phyloP scores from a whole-genome alignment of 345 rosid species.

The Cardamine resedifolia region DNA sequence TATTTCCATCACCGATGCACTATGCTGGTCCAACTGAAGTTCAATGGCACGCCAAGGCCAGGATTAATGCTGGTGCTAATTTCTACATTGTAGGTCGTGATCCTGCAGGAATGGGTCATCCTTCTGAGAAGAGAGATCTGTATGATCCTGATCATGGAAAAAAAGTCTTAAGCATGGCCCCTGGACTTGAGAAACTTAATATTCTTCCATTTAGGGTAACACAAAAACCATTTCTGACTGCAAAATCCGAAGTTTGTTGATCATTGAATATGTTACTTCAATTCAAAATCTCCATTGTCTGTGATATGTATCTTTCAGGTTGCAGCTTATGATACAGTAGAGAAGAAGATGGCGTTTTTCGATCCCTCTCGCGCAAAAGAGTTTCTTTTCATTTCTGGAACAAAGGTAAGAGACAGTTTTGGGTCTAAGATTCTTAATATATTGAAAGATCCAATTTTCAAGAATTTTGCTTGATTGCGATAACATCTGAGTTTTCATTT shows the following conservation, averaged over 20 bases:
- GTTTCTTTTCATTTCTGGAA: constrained; percentile 96
- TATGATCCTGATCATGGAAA: constrained; percentile 98
- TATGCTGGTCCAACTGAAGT: constrained; percentile 99
- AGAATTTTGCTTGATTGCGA: neutral
- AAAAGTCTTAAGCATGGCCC: constrained; percentile 97
- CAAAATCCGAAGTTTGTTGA: neutral
- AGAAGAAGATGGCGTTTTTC: constrained; percentile 93
- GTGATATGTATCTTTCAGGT: constrained; percentile 49
- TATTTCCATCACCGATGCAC: constrained; percentile 97
- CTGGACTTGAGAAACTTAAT: constrained; percentile 89
- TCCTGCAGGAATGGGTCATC: constrained; percentile 99
- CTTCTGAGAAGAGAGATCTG: constrained; percentile 88
- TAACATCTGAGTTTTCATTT: neutral
- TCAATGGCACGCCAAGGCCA: constrained; percentile 99
- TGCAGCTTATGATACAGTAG: constrained; percentile 84
- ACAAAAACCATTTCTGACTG: neutral
- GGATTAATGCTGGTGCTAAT: constrained; percentile 95
- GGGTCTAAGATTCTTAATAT: neutral
- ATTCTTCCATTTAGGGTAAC: constrained; percentile 92
- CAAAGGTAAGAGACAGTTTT: constrained; percentile 56
- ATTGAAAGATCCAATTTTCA: neutral
- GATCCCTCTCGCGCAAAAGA: constrained; percentile 86
- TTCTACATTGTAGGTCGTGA: constrained; percentile 98
- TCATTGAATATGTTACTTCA: neutral
- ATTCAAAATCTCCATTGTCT: neutral